Percentiles rank a stretch among this genome's conserved stretches.
These are phyloP conservation scores for Lactarius indigo DNA, from an alignment of 768 basidiomycete species.

Conservation along the genomic window DNA sequence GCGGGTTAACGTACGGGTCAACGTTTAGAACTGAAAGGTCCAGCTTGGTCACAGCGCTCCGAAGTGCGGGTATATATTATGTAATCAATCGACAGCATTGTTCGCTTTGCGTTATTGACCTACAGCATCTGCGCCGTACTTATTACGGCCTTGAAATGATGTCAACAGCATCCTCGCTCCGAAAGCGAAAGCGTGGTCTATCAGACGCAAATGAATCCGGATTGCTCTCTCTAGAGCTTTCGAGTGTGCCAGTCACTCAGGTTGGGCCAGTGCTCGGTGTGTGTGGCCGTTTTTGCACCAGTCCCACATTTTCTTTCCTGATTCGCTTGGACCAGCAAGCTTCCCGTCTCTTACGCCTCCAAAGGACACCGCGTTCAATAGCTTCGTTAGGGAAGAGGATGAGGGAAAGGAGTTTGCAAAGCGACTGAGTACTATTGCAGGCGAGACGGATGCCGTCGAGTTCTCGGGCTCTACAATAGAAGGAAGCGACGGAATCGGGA, in stretches of 20 bases:
- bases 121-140: too few relatives aligned
- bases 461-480: constrained; percentile 66
- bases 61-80: not conserved
- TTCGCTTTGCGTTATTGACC: too few relatives aligned
- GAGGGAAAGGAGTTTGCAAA: constrained; percentile 35
- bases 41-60: too few relatives aligned
- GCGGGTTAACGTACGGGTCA: too few relatives aligned
- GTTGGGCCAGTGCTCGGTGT: constrained; percentile 53
- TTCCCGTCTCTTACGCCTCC: constrained; percentile 67
- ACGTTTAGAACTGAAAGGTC: too few relatives aligned
- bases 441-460: constrained; percentile 82
- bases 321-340: constrained; percentile 39
- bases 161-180: not conserved
- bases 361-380: constrained; percentile 54
- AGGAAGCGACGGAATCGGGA: constrained; percentile 51
- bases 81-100: too few relatives aligned
- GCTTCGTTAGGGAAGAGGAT: constrained; percentile 44
- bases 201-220: constrained; percentile 33
- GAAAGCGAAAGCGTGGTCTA: constrained; percentile 47
- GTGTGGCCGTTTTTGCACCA: constrained; percentile 21
- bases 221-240: constrained; percentile 38
- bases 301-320: not conserved
- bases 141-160: not conserved
- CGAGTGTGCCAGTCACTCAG: constrained; percentile 35
- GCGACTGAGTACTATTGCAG: constrained; percentile 53